phyloP scores from a whole-genome alignment of 208 protist species.

The Balamuthia mandrillaris region DNA sequence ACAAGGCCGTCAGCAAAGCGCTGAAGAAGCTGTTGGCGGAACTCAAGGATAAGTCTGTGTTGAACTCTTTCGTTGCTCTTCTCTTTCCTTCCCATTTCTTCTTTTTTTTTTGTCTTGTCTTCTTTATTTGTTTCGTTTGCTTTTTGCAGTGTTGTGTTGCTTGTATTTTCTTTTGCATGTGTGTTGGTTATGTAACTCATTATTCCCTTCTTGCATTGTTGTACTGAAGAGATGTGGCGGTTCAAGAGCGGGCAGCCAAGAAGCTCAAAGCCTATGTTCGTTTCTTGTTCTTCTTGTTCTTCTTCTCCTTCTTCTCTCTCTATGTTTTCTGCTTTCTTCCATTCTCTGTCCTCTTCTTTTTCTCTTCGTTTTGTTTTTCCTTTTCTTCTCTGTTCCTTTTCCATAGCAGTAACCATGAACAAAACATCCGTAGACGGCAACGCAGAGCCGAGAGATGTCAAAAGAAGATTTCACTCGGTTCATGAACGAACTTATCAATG shows the following conservation, averaged over 20 bases:
- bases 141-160: too few species aligned
- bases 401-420: not conserved
- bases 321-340: too few species aligned
- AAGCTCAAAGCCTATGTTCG: conserved; percentile 24
- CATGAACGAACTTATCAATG: conserved; percentile 63
- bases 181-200: too few species aligned
- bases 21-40: not conserved
- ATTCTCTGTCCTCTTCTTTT: too few species aligned
- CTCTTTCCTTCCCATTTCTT: not conserved
- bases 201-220: too few species aligned
- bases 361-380: too few species aligned
- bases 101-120: not conserved
- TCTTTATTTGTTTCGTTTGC: not conserved
- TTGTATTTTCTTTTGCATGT: too few species aligned
- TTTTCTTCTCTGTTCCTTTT: not conserved
- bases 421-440: conserved; percentile 25
- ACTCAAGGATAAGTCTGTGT: not conserved
- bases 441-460: conserved; percentile 57
- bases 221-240: not conserved
- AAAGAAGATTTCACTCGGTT: conserved; percentile 60
- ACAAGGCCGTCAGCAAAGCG: too few species aligned
- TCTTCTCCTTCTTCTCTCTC: too few species aligned
- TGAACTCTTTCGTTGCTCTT: not conserved
- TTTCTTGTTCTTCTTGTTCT: too few species aligned
- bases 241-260: not conserved